Evolutionary conservation across 2,329 filamentous ascomycete species (phyloP).

Genomic region (Rutstroemia sydowiana): DNA sequence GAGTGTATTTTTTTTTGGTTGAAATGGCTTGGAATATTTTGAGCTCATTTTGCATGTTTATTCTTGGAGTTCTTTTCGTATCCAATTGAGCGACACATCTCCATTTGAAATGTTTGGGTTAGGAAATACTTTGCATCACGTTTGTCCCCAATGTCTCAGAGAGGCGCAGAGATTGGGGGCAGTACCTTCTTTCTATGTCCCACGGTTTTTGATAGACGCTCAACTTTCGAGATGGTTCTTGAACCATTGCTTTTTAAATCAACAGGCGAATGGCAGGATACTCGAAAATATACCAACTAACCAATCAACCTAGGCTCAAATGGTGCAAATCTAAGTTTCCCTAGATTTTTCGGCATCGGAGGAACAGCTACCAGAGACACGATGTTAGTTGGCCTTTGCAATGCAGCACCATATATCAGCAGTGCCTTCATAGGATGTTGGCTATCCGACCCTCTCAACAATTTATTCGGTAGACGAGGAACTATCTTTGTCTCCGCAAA

Average conservation of each 20-base stretch:
- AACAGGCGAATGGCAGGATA: too few relatives aligned
- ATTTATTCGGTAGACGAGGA: slow-evolving; percentile 50
- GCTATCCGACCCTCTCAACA: slow-evolving; percentile 56
- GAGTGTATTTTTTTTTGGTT: too few relatives aligned
- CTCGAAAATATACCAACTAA: too few relatives aligned
- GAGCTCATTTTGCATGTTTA: too few relatives aligned
- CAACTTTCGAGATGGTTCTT: not conserved
- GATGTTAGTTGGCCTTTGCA: slow-evolving; percentile 35
- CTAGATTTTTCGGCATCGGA: not conserved
- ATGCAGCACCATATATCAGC: slow-evolving; percentile 25
- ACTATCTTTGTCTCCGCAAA: slow-evolving; percentile 59
- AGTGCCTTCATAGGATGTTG: slow-evolving; percentile 37
- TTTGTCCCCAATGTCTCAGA: too few relatives aligned
- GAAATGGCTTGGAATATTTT: too few relatives aligned
- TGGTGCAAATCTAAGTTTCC: not conserved
- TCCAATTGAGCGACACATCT: too few relatives aligned
- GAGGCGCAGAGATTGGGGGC: too few relatives aligned
- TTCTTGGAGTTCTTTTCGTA: too few relatives aligned
- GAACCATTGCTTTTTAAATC: not conserved
- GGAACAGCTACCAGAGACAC: slow-evolving; percentile 33
- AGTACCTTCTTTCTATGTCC: too few relatives aligned
- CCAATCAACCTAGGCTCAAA: too few relatives aligned
- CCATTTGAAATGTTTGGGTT: not conserved
- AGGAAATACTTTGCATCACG: not conserved
- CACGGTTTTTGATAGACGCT: too few relatives aligned